Percentiles rank a stretch among this genome's conserved stretches.
These are phyloP conservation scores for Rhizoclosmatium sp. DNA, from an alignment of 192 early-diverging fungal species.

Conservation along the genomic window DNA sequence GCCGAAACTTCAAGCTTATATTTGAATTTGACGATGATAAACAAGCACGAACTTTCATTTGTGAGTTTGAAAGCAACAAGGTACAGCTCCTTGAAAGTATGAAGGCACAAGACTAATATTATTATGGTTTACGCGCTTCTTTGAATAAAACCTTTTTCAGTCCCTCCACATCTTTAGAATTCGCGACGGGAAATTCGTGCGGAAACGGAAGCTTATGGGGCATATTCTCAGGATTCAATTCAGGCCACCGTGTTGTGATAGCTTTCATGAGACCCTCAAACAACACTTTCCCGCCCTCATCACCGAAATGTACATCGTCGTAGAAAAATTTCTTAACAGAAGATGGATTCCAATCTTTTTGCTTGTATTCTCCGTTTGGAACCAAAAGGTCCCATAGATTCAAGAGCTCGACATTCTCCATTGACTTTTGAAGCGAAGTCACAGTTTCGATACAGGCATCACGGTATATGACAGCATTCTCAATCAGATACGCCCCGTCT, in stretches of 20 bases:
- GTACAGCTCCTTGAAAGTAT: too few relatives aligned
- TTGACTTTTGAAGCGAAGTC: not conserved
- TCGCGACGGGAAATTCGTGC: not conserved
- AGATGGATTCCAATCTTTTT: constrained; percentile 5
- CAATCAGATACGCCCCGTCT: constrained; percentile 51
- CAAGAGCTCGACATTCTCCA: constrained; percentile 19
- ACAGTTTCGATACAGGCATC: constrained; percentile 37
- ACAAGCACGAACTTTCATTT: too few relatives aligned
- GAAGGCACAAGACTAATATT: too few relatives aligned
- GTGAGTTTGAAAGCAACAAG: too few relatives aligned
- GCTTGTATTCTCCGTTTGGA: not conserved
- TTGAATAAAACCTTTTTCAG: not conserved
- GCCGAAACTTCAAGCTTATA: too few relatives aligned
- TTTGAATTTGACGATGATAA: too few relatives aligned
- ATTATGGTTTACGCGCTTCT: too few relatives aligned
- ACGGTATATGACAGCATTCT: constrained; percentile 17
- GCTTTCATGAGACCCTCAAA: not conserved
- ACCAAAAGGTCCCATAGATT: constrained; percentile 36
- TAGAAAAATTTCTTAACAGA: not conserved
- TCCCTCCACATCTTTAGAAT: not conserved
- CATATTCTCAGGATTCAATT: not conserved
- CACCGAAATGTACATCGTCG: not conserved
- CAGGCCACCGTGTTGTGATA: not conserved
- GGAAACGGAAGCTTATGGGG: not conserved
- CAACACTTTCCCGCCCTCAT: not conserved